Conservation (phyloP, 805 yeast genomes). For the Metschnikowia gruessii region DNA sequence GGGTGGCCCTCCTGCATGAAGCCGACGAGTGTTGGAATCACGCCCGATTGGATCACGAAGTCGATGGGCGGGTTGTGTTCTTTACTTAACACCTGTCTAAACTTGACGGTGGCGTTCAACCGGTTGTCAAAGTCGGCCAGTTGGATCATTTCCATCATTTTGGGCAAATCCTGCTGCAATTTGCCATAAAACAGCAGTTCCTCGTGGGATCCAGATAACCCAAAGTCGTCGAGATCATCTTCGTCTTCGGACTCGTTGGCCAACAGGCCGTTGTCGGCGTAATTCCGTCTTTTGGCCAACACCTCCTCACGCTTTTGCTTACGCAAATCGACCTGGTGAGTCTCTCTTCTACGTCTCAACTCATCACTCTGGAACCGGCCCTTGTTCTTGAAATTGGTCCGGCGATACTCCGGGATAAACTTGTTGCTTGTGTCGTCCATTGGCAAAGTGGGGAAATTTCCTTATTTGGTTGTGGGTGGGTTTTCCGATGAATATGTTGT, state of each 20-base stretch:
- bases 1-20: conserved; percentile 75
- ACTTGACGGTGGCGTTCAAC: conserved; percentile 84
- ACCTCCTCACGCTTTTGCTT: conserved; percentile 96
- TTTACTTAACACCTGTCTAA: conserved; percentile 88
- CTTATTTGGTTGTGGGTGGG: not conserved
- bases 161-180: conserved; percentile 66
- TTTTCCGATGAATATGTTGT: not conserved
- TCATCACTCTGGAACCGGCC: conserved; percentile 93
- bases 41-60: conserved; percentile 88
- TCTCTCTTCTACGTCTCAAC: conserved; percentile 96
- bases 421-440: conserved; percentile 81
- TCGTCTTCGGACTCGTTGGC: conserved; percentile 44
- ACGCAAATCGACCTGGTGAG: conserved; percentile 93
- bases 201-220: conserved; percentile 44
- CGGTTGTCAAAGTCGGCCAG: conserved; percentile 76
- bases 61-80: conserved; percentile 97
- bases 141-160: conserved; percentile 76
- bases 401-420: conserved; percentile 96
- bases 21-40: conserved; percentile 84
- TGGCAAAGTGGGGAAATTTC: not conserved
- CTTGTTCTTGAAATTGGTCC: conserved; percentile 93
- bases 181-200: conserved; percentile 40
- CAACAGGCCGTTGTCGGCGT: conserved; percentile 33
- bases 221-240: conserved; percentile 36
- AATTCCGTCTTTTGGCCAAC: conserved; percentile 88